Evolutionary conservation across 202 grass and related monocot genomes (phyloP).

Genomic region (Panicum hallii): DNA sequence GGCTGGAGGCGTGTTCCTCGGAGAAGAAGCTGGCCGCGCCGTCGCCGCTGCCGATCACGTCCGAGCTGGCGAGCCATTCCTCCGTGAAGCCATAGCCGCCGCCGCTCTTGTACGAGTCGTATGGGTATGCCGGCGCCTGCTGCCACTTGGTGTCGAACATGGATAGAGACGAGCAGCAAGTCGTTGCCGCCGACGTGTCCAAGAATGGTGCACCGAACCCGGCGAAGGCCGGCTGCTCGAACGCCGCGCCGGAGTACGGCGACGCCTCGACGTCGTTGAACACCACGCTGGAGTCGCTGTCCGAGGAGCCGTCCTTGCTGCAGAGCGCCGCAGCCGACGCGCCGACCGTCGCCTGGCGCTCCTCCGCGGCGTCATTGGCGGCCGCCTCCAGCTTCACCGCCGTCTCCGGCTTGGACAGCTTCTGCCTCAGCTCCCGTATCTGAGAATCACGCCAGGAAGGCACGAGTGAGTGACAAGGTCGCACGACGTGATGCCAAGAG

Average conservation of each 20-base stretch:
- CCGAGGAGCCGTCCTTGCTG: conserved; percentile 76
- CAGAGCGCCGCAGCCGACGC: conserved; percentile 27
- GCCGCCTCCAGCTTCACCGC: conserved; percentile 48
- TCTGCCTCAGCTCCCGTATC: conserved; percentile 71
- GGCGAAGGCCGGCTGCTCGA: conserved; percentile 38
- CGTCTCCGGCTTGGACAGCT: conserved; percentile 51
- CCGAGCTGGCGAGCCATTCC: conserved; percentile 49
- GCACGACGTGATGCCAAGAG: not conserved
- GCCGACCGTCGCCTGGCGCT: not conserved
- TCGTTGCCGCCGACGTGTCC: conserved; percentile 37
- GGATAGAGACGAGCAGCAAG: conserved; percentile 39
- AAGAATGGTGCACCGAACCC: conserved; percentile 48
- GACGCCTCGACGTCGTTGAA: conserved; percentile 66
- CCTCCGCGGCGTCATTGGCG: conserved; percentile 33
- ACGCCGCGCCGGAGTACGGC: conserved; percentile 49
- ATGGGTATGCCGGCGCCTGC: conserved; percentile 24
- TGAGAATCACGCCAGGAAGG: conserved; percentile 26
- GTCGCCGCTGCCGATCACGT: conserved; percentile 49
- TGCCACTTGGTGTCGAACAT: conserved; percentile 53
- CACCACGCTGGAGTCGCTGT: conserved; percentile 89
- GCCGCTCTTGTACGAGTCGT: conserved; percentile 41
- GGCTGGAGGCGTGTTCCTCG: conserved; percentile 54
- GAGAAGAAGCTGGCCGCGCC: conserved; percentile 49
- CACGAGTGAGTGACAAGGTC: not conserved
- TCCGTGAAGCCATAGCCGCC: conserved; percentile 53